Percentiles rank a stretch among this genome's conserved stretches.
Evolutionary conservation across 352 stramenopile species (phyloP).

Genomic region (Globisporangium radiosum): DNA sequence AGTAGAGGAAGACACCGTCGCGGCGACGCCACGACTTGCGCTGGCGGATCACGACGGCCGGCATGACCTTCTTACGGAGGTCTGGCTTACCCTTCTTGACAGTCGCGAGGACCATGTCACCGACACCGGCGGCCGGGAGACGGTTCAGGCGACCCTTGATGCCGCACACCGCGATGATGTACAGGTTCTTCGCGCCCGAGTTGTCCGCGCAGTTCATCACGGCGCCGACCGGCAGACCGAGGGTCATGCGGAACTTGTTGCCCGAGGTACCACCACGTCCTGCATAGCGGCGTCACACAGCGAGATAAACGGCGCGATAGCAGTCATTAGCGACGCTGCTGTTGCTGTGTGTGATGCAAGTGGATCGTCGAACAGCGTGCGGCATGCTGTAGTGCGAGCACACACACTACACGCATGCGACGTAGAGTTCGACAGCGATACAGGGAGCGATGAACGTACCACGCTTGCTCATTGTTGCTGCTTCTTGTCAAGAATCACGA

Average conservation of each 20-base stretch:
- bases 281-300: slow-evolving; percentile 12
- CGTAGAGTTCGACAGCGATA: background rate
- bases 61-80: slow-evolving; percentile 99
- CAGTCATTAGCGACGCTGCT: slow-evolving; percentile 1
- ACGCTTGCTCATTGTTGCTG: slow-evolving; percentile 79
- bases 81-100: slow-evolving; percentile 99
- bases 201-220: slow-evolving; percentile 99
- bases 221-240: slow-evolving; percentile 97
- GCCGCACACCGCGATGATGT: slow-evolving; percentile 99
- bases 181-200: slow-evolving; percentile 99
- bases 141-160: slow-evolving; percentile 99
- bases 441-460: slow-evolving; percentile 35
- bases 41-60: slow-evolving; percentile 98
- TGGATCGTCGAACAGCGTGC: background rate
- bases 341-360: background rate
- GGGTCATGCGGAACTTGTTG: slow-evolving; percentile 99
- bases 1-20: slow-evolving; percentile 99
- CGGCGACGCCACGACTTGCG: slow-evolving; percentile 99
- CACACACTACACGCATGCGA: too few relatives aligned
- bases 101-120: slow-evolving; percentile 99
- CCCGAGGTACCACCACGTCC: slow-evolving; percentile 95
- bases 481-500: slow-evolving; percentile 83
- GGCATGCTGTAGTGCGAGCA: background rate
- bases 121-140: slow-evolving; percentile 96
- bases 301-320: background rate